Evolutionary conservation across 345 rosid species (phyloP), one percentile per base, ranked within the genome.

Genomic region (Salix exigua): DNA sequence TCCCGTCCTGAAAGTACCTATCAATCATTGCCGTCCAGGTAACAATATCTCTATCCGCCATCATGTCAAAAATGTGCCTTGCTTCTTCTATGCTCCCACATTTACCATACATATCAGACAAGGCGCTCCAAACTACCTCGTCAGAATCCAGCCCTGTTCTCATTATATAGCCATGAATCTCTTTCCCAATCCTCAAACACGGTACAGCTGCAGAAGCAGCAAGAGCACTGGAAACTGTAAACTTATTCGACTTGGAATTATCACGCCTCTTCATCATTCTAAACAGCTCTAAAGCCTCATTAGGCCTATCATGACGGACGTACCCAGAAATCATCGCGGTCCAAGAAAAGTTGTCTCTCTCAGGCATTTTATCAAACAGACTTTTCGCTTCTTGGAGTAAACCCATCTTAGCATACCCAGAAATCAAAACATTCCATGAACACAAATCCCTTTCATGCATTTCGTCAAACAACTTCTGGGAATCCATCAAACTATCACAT

Each of bases 1-100:
- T 88, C 17, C 90, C 89, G 8, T 86, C 89, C 77, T 84, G 88
- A 55, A 94, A 91, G 83, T 88, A 94, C 50, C 88, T 84, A 80
- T 89, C 94, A 18, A 90, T 92, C 97, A 92, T 92, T 4, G 90
- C 86, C 17, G 98, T 91, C 97, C 98, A 94, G 4, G 97, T 66
- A 71, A 94, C 92, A 68, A 91, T 83, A 84, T 94, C 98, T 87
- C 85, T 92, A 21, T 85, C 77, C 18, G 70, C 35, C 75, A 92
- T 90, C 82, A 66, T 89, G 75, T 94, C 88, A 70, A 92, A 94
- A 48, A 91, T 88, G 73, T 53, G 75, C 82, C 93, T 85, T 9
- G 97, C 97, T 83, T 90, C 94, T 51, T 85, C 85, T 46, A 92
- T 61, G 83, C 88, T 90, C 4, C 98, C 97, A 75, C 97, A 94